Conservation (phyloP, 1,284 basidiomycete species). For the Neolentinus lepideus region DNA sequence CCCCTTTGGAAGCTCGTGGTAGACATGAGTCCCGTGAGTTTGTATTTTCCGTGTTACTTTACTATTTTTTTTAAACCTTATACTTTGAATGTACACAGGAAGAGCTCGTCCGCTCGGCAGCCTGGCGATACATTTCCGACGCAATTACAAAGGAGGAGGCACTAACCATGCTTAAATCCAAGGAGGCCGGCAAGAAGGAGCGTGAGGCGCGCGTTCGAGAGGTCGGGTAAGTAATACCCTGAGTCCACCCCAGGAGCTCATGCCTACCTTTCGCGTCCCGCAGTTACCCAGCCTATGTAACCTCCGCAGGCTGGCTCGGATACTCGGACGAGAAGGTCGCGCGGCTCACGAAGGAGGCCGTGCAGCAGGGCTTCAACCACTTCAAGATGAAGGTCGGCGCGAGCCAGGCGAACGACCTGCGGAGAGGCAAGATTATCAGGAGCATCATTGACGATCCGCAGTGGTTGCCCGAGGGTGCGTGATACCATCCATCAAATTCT, state of each 20-base stretch:
- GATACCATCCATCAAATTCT: not conserved
- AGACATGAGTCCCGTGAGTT: slow-evolving; percentile 71
- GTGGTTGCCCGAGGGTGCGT: slow-evolving; percentile 45
- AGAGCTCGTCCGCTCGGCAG: slow-evolving; percentile 78
- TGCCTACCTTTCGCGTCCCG: slow-evolving; percentile 19
- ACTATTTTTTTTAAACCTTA: slow-evolving; percentile 5
- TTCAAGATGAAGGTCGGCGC: slow-evolving; percentile 98
- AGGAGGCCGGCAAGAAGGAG: slow-evolving; percentile 70
- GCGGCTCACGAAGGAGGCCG: slow-evolving; percentile 79
- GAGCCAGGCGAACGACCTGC: slow-evolving; percentile 74
- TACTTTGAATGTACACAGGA: slow-evolving; percentile 37
- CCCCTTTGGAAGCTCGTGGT: slow-evolving; percentile 83
- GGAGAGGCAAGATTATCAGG: slow-evolving; percentile 83
- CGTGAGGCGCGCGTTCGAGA: slow-evolving; percentile 69
- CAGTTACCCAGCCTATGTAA: slow-evolving; percentile 88
- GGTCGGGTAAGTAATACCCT: slow-evolving; percentile 32
- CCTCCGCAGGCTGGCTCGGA: slow-evolving; percentile 87
- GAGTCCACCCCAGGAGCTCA: slow-evolving; percentile 13
- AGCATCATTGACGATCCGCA: slow-evolving; percentile 91
- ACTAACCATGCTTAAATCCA: slow-evolving; percentile 72
- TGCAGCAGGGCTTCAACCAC: slow-evolving; percentile 86
- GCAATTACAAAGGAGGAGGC: slow-evolving; percentile 90
- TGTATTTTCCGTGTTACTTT: not conserved
- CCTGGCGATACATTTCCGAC: slow-evolving; percentile 93
- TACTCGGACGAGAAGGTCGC: slow-evolving; percentile 92